Percentiles rank a stretch among this genome's conserved stretches.
Conservation (phyloP, 805 yeast genomes). For the Candida germanica region DNA sequence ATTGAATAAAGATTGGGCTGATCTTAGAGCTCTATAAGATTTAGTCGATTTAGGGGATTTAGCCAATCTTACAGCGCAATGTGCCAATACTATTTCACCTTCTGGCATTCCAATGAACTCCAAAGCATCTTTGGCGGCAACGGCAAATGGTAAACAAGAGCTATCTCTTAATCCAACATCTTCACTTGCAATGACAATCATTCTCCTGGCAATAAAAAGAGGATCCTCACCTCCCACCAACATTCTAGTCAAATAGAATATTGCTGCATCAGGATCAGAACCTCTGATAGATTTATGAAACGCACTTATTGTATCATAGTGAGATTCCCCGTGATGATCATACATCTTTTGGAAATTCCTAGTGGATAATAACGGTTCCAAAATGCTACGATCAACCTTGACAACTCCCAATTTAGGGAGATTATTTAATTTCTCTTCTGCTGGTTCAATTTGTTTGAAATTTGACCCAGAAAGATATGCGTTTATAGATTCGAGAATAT, state of each 20-base stretch:
- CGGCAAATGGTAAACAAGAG: conserved; percentile 78
- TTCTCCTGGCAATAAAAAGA: conserved; percentile 78
- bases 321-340: conserved; percentile 87
- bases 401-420: conserved; percentile 29
- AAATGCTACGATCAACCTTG: conserved; percentile 34
- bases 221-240: conserved; percentile 93
- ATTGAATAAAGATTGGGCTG: conserved; percentile 56
- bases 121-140: conserved; percentile 80
- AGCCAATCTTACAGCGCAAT: conserved; percentile 89
- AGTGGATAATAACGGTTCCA: conserved; percentile 43
- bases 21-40: conserved; percentile 75
- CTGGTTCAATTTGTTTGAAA: conserved; percentile 16
- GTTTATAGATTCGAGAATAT: conserved; percentile 71
- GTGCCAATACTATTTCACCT: conserved; percentile 83
- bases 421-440: conserved; percentile 13
- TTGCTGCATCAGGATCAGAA: conserved; percentile 81
- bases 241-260: conserved; percentile 86
- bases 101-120: conserved; percentile 95
- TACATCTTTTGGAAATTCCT: conserved; percentile 55
- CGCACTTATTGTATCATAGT: conserved; percentile 94
- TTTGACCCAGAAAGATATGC: conserved; percentile 44
- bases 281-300: conserved; percentile 94
- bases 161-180: conserved; percentile 89
- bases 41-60: conserved; percentile 82
- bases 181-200: conserved; percentile 94